Base-by-base conservation (phyloP, 805 yeast species). In the Cyberlindnera sargentensis region DNA sequence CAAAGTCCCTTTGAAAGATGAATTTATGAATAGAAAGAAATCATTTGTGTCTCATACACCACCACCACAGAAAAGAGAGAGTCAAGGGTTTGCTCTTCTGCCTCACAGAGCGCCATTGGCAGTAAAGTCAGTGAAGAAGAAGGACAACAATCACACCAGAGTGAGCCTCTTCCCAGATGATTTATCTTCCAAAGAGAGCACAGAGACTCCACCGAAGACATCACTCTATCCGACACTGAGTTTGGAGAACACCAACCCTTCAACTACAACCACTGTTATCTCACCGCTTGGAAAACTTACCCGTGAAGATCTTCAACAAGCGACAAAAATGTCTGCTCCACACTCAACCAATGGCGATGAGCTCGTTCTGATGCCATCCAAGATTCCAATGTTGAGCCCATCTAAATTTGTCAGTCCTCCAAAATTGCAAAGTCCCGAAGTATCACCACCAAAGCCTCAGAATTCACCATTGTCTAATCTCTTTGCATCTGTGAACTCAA, bases 81-180 rank as follows among this genome's bases (percentile, higher is more conserved):
- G 58, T 27, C 58, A 56, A 42, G 62, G 63, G 0, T 60, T 61
- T 51, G 63, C 62, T 4, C 42, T 58, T 6, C 38, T 61, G 30
- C 64, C 65, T 0, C 59, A 56, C 8, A 51, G 60, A 45, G 62
- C 51, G 26, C 63, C 64, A 2, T 41, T 61, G 28, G 56, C 59
- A 1, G 54, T 59, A 9, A 60, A 61, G 37, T 53, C 62, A 8
- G 49, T 52, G 3, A 53, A 55, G 41, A 56, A 54, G 43, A 42
- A 41, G 10, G 43, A 34, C 1, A 15, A 15, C 20, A 6, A 6
- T 5, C 32, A 9, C 47, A 46, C 42, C 9, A 46, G 50, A 36
- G 45, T 44, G 40, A 55, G 52, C 36, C 42, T 50, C n/a, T 48
- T 49, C 32, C 50, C 47, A 26, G 52, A 41, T 27, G 41, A 40